Percentiles rank a stretch among this genome's conserved stretches.
These are phyloP conservation scores for Alopecurus myosuroides DNA, from an alignment of 176 grass and related monocot genomes.

Conservation along the genomic window DNA sequence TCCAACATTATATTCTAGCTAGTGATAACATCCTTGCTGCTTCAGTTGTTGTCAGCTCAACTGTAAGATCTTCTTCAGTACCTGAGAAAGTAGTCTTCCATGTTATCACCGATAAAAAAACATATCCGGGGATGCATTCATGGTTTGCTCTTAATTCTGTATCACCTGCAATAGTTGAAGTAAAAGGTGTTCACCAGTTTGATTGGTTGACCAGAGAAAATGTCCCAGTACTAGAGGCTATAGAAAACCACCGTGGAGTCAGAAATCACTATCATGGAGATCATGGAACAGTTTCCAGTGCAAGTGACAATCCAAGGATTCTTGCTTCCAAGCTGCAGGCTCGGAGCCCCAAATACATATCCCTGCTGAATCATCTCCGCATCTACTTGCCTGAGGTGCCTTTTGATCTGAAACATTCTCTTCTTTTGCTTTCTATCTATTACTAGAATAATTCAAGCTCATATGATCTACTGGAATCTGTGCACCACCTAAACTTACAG, in stretches of 20 bases:
- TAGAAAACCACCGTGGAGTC: slow-evolving; percentile 74
- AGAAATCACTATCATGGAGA: slow-evolving; percentile 92
- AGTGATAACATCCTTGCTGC: slow-evolving; percentile 94
- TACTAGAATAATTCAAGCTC: neutral
- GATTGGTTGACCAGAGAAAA: slow-evolving; percentile 96
- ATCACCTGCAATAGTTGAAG: slow-evolving; percentile 81
- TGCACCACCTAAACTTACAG: neutral
- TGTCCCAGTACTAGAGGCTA: slow-evolving; percentile 87
- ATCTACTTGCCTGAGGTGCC: slow-evolving; percentile 94
- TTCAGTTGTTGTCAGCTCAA: slow-evolving; percentile 86
- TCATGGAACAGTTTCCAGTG: slow-evolving; percentile 59
- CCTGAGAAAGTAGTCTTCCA: slow-evolving; percentile 81
- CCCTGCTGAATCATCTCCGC: slow-evolving; percentile 90
- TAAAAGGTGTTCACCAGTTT: slow-evolving; percentile 95
- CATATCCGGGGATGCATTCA: slow-evolving; percentile 94
- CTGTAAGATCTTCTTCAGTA: slow-evolving; percentile 51
- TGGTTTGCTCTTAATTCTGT: slow-evolving; percentile 96
- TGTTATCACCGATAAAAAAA: slow-evolving; percentile 97
- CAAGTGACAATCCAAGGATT: slow-evolving; percentile 65
- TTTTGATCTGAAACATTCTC: slow-evolving; percentile 26
- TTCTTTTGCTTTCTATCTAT: slow-evolving; percentile 9
- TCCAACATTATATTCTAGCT: slow-evolving; percentile 82
- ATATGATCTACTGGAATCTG: slow-evolving; percentile 7
- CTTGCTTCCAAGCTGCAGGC: slow-evolving; percentile 95
- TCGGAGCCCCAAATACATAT: slow-evolving; percentile 90